These are phyloP conservation scores for Papiliotrema flavescens DNA, from an alignment of 1,284 basidiomycete species.

Conservation along the genomic window DNA sequence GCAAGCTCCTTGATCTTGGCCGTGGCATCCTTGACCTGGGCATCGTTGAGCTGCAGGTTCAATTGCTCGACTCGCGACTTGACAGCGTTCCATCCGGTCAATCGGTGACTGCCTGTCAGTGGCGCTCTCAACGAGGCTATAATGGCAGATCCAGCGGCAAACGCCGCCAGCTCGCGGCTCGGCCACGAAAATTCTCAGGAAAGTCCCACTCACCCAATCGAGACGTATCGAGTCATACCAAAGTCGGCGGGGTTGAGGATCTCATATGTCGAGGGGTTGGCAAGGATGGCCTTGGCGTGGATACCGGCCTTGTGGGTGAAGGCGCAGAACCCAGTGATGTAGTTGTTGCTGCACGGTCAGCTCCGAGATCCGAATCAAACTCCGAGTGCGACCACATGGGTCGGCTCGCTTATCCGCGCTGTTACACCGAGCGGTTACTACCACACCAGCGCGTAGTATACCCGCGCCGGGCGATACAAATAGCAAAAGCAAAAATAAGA, in stretches of 20 bases:
- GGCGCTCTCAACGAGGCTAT: not conserved
- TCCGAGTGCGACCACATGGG: not conserved
- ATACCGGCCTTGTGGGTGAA: slow-evolving; percentile 99
- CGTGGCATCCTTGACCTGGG: slow-evolving; percentile 87
- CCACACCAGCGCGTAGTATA: not conserved
- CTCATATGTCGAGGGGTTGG: slow-evolving; percentile 95
- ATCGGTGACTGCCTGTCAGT: slow-evolving; percentile 62
- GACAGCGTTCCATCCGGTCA: slow-evolving; percentile 98
- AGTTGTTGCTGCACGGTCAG: slow-evolving; percentile 48
- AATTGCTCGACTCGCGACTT: slow-evolving; percentile 99
- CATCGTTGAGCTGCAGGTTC: slow-evolving; percentile 59
- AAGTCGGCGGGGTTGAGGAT: slow-evolving; percentile 91
- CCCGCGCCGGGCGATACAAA: not conserved
- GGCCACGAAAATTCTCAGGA: not conserved
- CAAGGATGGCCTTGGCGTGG: slow-evolving; percentile 99
- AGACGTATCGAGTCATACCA: slow-evolving; percentile 94
- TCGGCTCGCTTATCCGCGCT: not conserved
- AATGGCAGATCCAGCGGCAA: not conserved
- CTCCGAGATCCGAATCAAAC: not conserved
- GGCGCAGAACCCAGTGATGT: slow-evolving; percentile 87
- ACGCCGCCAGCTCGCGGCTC: not conserved
- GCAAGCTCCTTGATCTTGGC: slow-evolving; percentile 99
- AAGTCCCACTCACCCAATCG: slow-evolving; percentile 68
- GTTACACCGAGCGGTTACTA: not conserved
- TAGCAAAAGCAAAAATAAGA: not conserved